Base-by-base conservation (phyloP, 108 stramenopile genomes). In the Nannochloropsis salina region DNA sequence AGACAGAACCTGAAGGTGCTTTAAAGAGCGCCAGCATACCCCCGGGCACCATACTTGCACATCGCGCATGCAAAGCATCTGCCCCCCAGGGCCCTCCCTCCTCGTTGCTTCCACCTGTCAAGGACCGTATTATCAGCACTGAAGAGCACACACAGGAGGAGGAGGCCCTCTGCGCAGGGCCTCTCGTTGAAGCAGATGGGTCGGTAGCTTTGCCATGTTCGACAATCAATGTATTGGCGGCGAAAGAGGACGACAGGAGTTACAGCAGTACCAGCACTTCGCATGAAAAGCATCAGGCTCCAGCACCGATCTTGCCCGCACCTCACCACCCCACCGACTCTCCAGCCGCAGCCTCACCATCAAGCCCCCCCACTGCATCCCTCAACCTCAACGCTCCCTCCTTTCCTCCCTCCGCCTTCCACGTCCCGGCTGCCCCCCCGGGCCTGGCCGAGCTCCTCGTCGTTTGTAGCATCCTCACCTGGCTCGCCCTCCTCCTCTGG, bases 381-480 rank as follows among this genome's bases (percentile, higher is more conserved):
- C 1, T 5, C 2, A 2, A 2, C 4, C 5, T 2, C 61, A 15
- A 2, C 61, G 2, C 61, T 5, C 5, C 61, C 61, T 74, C 61
- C 61, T 74, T 74, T n/a, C 5, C 61, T 5, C 5, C 61, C 61
- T 74, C 61, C 61, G 2, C 61, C 61, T 74, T 4, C 61, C 61
- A 20, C 5, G 20, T 5, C 4, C 5, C 61, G 20, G 15, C 61
- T 74, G 1, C n/a, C 61, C 61, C 3, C n/a, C 61, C 61, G n/a
- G 61, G 20, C 61, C 20, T 74, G 3, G 61, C 61, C 61, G 61
- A 74, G 61, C 61, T 74, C 5, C 3, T 74, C 2, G 61, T 74
- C 4, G n/a, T 74, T n/a, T 20, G n/a, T n/a, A n/a, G 61, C 61
- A 74, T 74, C 61, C 61, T 74, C 61, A n/a, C 61, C 61, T 74